Evolutionary conservation across 495 filamentous ascomycete genomes (phyloP), one percentile per base, ranked within the genome.

Genomic region (Hypoxylon rickii): DNA sequence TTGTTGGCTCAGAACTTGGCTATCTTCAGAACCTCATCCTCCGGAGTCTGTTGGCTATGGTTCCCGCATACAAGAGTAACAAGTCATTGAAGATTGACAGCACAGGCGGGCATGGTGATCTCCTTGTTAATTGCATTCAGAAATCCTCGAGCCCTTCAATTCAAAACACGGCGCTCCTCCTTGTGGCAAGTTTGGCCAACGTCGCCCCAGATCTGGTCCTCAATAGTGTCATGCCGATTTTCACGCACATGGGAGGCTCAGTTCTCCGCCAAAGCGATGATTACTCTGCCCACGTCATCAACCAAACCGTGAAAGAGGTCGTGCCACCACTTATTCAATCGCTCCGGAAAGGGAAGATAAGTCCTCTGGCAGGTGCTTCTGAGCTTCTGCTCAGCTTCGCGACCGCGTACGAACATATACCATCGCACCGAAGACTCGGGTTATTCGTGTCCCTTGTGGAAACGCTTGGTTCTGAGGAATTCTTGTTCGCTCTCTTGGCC

Each of bases 191-290:
- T 17, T 71, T 97, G 39, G 92, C 94, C 22, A 83, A 84, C 32
- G 88, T 90, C 61, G 87, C 88, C 0, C 94, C 94, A 1, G 90
- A 96, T 63, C 72, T 91, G 17, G 89, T 98, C 7, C 79, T 97
- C 44, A 92, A 98, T 67, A 96, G 89, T 54, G 89, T 98, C 44
- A 97, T 98, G 94, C 95, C 95, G 4, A 92, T 98, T 29, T 98
- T 98, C 73, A 97, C 94, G 0, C 97, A 96, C 71, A 96, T 97
- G 89, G 89, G 91, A 31, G 85, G 86, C 21, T 93, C 88, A 19
- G 85, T 96, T 7, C 80, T 98, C 16, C 83, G 87, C 22, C 91
- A 95, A 72, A 87, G 90, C 55, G 94, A 98, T 64, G 92, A 97
- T 33, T 97, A 94, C 71, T 97, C 94, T 3, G 91, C 90, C 3